Percentiles rank a stretch among this genome's conserved stretches.
phyloP scores from a whole-genome alignment of 1,139 yeast genomes.

The Hyphopichia wangnamkhiaoensis region DNA sequence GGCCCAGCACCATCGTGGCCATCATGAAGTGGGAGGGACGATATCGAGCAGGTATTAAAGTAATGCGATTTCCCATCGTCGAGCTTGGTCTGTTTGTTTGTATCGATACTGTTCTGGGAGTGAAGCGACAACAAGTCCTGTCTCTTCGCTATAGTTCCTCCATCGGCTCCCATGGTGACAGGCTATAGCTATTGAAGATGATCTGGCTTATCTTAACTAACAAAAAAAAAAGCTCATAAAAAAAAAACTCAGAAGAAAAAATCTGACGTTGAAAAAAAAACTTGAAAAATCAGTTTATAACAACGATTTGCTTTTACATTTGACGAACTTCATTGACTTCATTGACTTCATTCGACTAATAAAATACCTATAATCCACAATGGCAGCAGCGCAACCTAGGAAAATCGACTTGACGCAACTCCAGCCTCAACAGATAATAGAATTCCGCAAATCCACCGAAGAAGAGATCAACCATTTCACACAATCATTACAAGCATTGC shows the following conservation, averaged over 20 bases:
- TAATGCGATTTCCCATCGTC: slow-evolving; percentile 27
- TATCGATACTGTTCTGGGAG: slow-evolving; percentile 14
- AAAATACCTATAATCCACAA: background rate
- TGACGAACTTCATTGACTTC: no score
- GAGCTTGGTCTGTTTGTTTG: slow-evolving; percentile 18
- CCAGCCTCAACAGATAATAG: slow-evolving; percentile 80
- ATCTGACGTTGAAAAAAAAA: background rate
- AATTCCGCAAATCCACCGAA: slow-evolving; percentile 81
- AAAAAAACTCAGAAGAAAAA: no score
- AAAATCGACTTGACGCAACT: slow-evolving; percentile 65
- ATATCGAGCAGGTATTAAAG: slow-evolving; percentile 25
- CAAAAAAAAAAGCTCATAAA: no score
- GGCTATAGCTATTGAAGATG: no score
- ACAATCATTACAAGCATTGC: slow-evolving; percentile 80
- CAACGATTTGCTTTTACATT: no score
- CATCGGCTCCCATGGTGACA: slow-evolving; percentile 47
- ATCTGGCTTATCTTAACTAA: no score
- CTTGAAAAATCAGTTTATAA: no score
- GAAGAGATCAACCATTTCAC: slow-evolving; percentile 84
- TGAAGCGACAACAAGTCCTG: slow-evolving; percentile 40
- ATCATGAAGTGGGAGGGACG: slow-evolving; percentile 26
- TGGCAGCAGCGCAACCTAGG: slow-evolving; percentile 15
- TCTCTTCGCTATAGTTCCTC: slow-evolving; percentile 51
- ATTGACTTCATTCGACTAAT: no score
- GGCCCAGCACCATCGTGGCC: slow-evolving; percentile 23